Evolutionary conservation across 805 yeast genomes (phyloP).

Genomic region (Candida maltosa): DNA sequence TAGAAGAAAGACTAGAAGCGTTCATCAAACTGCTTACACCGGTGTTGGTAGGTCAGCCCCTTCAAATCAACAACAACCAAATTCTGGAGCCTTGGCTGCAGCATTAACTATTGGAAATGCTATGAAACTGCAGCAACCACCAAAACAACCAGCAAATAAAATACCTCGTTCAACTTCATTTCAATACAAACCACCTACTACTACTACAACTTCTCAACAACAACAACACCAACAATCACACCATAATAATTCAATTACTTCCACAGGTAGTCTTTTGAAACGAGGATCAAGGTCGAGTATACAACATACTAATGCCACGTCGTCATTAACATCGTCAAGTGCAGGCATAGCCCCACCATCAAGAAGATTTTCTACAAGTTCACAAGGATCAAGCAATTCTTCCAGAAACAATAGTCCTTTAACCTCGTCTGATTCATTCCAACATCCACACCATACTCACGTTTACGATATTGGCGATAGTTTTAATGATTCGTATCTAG

Average conservation of each 20-base stretch:
- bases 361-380: conserved; percentile 10
- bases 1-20: conserved; percentile 30
- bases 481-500: conserved; percentile 28
- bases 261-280: conserved; percentile 11
- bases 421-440: conserved; percentile 7
- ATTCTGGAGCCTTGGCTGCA: conserved; percentile 40
- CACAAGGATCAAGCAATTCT: conserved; percentile 6
- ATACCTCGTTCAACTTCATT: conserved; percentile 3
- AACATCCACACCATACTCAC: conserved; percentile 2
- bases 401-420: conserved; percentile 7
- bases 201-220: conserved; percentile 2
- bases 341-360: conserved; percentile 1
- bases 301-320: conserved; percentile 3
- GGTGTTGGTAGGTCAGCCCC: conserved; percentile 36
- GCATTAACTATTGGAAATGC: conserved; percentile 41
- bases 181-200: conserved; percentile 1
- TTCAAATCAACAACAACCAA: conserved; percentile 32
- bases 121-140: conserved; percentile 7
- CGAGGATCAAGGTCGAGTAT: conserved; percentile 10
- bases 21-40: conserved; percentile 35
- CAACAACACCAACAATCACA: conserved; percentile 1
- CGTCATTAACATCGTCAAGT: not conserved
- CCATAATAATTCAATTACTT: conserved; percentile 2
- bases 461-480: conserved; percentile 26
- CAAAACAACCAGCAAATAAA: conserved; percentile 3